Evolutionary conservation across 2,329 filamentous ascomycete genomes (phyloP).

Genomic region (Penicillium sp.): DNA sequence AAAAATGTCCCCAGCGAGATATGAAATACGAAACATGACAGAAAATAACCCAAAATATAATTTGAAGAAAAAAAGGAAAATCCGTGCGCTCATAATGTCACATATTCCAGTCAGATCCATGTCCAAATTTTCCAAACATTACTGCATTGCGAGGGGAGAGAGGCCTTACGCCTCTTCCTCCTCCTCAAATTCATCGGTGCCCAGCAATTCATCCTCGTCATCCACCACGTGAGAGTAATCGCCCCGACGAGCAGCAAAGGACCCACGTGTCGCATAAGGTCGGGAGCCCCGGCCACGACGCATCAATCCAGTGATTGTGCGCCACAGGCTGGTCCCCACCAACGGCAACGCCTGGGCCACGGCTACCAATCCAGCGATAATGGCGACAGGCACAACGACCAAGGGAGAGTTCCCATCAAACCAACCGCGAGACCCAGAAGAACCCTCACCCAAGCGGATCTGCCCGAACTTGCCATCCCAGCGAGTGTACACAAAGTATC

Average conservation of each 20-base stretch:
- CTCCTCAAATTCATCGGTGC: slow-evolving; percentile 83
- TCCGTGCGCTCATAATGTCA: slow-evolving; percentile 20
- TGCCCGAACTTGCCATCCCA: slow-evolving; percentile 91
- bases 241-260: slow-evolving; percentile 82
- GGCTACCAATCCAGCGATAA: slow-evolving; percentile 80
- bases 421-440: slow-evolving; percentile 33
- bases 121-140: neutral
- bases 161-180: slow-evolving; percentile 56
- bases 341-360: slow-evolving; percentile 71
- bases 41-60: neutral
- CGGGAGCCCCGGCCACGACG: slow-evolving; percentile 54
- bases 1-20: neutral
- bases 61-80: neutral
- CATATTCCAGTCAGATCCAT: slow-evolving; percentile 12
- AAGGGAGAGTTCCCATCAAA: slow-evolving; percentile 73
- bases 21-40: neutral
- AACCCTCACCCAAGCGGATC: slow-evolving; percentile 77
- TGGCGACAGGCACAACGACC: slow-evolving; percentile 76
- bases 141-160: neutral
- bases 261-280: slow-evolving; percentile 83
- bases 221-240: slow-evolving; percentile 88
- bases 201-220: slow-evolving; percentile 90
- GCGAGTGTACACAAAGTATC: slow-evolving; percentile 81
- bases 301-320: slow-evolving; percentile 57
- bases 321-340: slow-evolving; percentile 71